Evolutionary conservation across 2,329 filamentous ascomycete genomes (phyloP), one percentile per base, ranked within the genome.

Genomic region (Teratosphaeria pseudoeucalypti): DNA sequence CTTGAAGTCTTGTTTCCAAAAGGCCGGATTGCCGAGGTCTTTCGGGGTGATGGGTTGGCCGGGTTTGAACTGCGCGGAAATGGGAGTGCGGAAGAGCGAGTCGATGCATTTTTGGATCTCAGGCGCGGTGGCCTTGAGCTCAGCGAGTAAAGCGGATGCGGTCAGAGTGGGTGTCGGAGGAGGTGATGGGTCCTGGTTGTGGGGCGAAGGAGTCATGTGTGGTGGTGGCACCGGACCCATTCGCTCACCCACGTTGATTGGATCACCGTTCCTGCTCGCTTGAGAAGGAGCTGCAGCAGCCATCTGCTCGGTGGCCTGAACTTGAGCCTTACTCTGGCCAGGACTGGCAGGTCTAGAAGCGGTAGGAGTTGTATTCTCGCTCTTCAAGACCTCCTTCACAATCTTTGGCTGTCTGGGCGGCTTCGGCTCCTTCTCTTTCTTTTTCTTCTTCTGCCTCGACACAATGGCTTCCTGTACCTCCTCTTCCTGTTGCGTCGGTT

Each of bases 391-490:
- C 43, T 49, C 43, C 43, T 49, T 49, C 5, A 23, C 43, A 49
- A 3, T 6, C 19, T 49, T 49, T 49, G 16, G 43, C 43, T 49
- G 43, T 23, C 43, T 49, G 9, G 43, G 43, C 2, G 62, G 61
- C 55, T 66, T 74, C 52, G 71, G 54, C 52, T 72, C 60, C 67
- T 71, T 67, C 59, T 68, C 63, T 74, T 90, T 92, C 78, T 89
- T 91, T 71, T 89, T 84, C 76, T 92, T 94, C 79, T 90, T 92
- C 78, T 91, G 91, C 57, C 89, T 83, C 37, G 88, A 88, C 55
- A 90, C 72, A 49, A 95, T 87, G 0, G 90, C 89, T 7, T 85
- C 89, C 64, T 82, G 78, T 10, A 79, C 76, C n/a, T 75, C 71
- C 63, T 84, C 82, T 62, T 84, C 34, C 52, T 47, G n/a, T 16